Conservation (phyloP, 2,329 filamentous ascomycete genomes). For the Colletotrichum sidae region DNA sequence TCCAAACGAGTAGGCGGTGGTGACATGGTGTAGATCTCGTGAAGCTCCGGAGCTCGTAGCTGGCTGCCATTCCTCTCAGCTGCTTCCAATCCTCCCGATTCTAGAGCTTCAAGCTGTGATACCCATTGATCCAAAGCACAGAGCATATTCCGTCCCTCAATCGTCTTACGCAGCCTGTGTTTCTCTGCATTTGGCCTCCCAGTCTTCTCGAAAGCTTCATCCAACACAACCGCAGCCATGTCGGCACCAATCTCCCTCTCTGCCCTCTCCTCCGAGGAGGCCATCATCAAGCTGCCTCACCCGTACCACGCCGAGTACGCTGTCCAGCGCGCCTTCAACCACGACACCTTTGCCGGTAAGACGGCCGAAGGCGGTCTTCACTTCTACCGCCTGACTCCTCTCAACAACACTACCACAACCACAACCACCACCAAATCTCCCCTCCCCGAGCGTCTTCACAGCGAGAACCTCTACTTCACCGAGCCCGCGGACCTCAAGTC, state of each 20-base stretch:
- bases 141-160: too few species aligned
- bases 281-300: constrained; percentile 60
- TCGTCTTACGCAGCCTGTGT: too few species aligned
- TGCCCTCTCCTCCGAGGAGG: constrained; percentile 48
- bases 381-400: constrained; percentile 52
- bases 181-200: background rate
- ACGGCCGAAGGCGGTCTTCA: constrained; percentile 34
- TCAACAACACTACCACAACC: constrained; percentile 39
- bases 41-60: constrained; percentile 31
- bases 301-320: constrained; percentile 61
- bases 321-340: constrained; percentile 48
- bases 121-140: too few species aligned
- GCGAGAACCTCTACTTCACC: constrained; percentile 55
- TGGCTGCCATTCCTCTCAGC: constrained; percentile 5
- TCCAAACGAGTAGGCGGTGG: constrained; percentile 33
- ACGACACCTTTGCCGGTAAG: constrained; percentile 38
- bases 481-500: constrained; percentile 61
- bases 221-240: constrained; percentile 38
- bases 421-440: constrained; percentile 42
- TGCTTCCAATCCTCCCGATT: background rate
- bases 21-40: constrained; percentile 9
- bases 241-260: constrained; percentile 42
- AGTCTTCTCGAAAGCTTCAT: background rate
- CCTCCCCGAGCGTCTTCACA: constrained; percentile 48
- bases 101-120: constrained; percentile 1